A percentile compares a stretch with the other conserved stretches of the same genome.
These are phyloP conservation scores for Lolium rigidum DNA, from an alignment of 176 grass and related monocot genomes.

Conservation along the genomic window DNA sequence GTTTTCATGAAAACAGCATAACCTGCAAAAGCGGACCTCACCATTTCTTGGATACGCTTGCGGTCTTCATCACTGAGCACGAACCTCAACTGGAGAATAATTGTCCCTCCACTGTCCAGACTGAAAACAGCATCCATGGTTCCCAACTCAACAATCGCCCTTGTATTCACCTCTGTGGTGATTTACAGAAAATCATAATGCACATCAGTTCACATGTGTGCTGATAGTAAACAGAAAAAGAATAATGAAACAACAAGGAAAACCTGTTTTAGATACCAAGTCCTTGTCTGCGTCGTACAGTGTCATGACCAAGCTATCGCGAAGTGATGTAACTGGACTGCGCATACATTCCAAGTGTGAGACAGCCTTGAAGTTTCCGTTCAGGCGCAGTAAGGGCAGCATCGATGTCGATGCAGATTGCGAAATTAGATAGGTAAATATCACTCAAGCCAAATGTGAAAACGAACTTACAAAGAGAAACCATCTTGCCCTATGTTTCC, in stretches of 20 bases:
- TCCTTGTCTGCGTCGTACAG: constrained; percentile 41
- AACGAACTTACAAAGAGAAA: constrained; percentile 47
- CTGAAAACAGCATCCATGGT: constrained; percentile 37
- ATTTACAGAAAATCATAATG: not conserved
- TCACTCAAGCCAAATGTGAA: no score
- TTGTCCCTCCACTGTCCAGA: constrained; percentile 37
- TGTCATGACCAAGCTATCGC: constrained; percentile 47
- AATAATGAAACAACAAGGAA: not conserved
- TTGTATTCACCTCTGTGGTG: constrained; percentile 45
- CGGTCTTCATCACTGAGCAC: constrained; percentile 58
- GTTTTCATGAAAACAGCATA: constrained; percentile 8
- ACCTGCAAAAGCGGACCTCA: not conserved
- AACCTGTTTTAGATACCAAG: constrained; percentile 54
- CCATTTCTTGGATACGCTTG: constrained; percentile 56
- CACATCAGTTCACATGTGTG: not conserved
- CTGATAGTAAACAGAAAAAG: not conserved
- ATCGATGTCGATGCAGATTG: no score
- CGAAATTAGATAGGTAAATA: no score
- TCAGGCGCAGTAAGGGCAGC: no score
- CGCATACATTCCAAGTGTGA: constrained; percentile 15
- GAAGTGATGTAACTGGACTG: constrained; percentile 58
- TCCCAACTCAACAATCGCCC: constrained; percentile 50
- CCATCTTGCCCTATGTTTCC: constrained; percentile 39
- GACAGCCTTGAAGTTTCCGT: not conserved
- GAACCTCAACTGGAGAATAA: constrained; percentile 47